Evolutionary conservation across 2,329 filamentous ascomycete species (phyloP), one percentile per base, ranked within the genome.

Genomic region (Calonectria hongkongensis): DNA sequence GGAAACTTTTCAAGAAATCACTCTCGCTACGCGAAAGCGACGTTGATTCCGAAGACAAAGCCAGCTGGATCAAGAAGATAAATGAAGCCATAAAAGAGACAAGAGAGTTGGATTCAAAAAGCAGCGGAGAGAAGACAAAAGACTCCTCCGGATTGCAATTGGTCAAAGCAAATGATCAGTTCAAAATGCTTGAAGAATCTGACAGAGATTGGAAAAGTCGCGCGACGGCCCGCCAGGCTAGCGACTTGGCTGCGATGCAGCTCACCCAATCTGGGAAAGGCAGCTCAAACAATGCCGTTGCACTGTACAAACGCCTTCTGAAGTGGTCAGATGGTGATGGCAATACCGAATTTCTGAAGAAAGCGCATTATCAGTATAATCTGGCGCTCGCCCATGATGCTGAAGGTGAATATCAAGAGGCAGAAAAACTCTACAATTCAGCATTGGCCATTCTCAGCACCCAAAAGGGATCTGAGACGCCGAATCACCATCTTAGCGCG

Each of bases 321-420:
- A 18, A 43, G 7, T 72, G 58, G 65, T 33, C 16, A 10, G 41
- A 72, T n/a, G 4, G 39, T 25, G 48, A 51, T 1, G n/a, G 51
- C 6, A 41, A 36, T 7, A n/a, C n/a, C 48, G 25, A 58, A n/a
- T 13, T 18, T 16, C 15, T 58, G 5, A 47, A 70, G 21, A 56
- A 39, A 10, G 68, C 43, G 9, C 28, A 50, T n/a, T 18, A 48
- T 18, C 30, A 70, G 33, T 70, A 70, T 30, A 70, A 70, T 15
- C 13, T 70, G 8, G 68, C 68, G 10, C 39, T 70, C 8, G 68
- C 68, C 6, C 41, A 70, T 9, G 68, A 70, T 16, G 18, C 36
- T 12, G n/a, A 43, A 16, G 69, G 63, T 2, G 43, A 60, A 45
- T 36, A 45, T 27, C 41, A 62, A 3, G 54, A 71, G 10, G 63